A percentile compares a stretch with the other conserved stretches of the same genome.
Conservation (phyloP, 495 filamentous ascomycete genomes). For the Penicillium parvum region DNA sequence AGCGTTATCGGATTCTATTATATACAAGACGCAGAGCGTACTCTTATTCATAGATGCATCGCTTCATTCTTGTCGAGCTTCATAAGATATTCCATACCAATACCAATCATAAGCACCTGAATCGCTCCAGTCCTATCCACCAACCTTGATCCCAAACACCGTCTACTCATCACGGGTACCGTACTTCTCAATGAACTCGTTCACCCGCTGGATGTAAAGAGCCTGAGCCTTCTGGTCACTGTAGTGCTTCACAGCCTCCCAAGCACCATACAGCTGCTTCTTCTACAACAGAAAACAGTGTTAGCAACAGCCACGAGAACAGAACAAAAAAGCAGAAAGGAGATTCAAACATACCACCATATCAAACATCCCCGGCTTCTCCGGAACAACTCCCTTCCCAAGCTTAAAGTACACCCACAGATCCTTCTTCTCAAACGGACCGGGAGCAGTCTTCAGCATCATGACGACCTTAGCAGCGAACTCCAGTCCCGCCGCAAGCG, state of each 20-base stretch:
- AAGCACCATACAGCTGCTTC: conserved; percentile 75
- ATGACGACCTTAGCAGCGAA: conserved; percentile 51
- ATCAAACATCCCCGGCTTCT: conserved; percentile 48
- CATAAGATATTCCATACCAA: conserved; percentile 6
- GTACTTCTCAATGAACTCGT: conserved; percentile 62
- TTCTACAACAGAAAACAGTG: conserved; percentile 41
- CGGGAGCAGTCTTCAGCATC: conserved; percentile 51
- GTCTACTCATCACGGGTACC: conserved; percentile 35
- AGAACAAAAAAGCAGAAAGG: background rate
- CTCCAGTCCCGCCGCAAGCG: conserved; percentile 30
- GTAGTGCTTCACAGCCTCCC: conserved; percentile 59
- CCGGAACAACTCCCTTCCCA: conserved; percentile 41
- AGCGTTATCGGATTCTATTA: conserved; percentile 3
- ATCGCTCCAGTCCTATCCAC: background rate
- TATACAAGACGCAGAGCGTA: conserved; percentile 8
- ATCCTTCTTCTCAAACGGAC: conserved; percentile 49
- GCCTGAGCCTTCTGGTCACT: conserved; percentile 62
- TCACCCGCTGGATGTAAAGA: conserved; percentile 68
- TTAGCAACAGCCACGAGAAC: background rate
- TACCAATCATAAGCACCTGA: too few species aligned
- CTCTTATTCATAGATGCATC: conserved; percentile 12
- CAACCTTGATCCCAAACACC: background rate
- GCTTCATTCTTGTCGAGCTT: conserved; percentile 13
- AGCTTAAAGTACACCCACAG: conserved; percentile 60
- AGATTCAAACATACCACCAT: conserved; percentile 43